A percentile compares a stretch with the other conserved stretches of the same genome.
phyloP scores from a whole-genome alignment of 2,329 filamentous ascomycete genomes.

The Beauveria asiatica region DNA sequence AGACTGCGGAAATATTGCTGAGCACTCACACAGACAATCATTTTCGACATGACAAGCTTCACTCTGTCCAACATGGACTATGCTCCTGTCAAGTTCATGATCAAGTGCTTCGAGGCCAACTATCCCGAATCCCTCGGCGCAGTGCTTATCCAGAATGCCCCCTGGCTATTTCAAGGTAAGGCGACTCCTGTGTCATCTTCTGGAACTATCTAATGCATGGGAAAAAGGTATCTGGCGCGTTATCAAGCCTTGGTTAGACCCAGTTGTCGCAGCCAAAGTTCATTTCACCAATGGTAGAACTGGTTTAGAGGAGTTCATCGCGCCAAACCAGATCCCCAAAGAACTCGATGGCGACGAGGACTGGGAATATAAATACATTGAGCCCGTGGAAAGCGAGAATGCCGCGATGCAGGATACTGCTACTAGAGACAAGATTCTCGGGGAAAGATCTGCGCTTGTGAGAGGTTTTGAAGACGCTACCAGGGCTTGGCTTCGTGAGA shows the following conservation, averaged over 20 bases:
- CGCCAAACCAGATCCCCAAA: conserved; percentile 60
- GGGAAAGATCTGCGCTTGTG: conserved; percentile 56
- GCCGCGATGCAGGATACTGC: conserved; percentile 57
- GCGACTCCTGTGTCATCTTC: conserved; percentile 11
- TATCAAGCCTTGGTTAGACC: conserved; percentile 92
- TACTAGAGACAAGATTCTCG: conserved; percentile 55
- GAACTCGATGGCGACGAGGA: conserved; percentile 82
- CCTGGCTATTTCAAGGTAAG: conserved; percentile 88
- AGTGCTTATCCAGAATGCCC: conserved; percentile 89
- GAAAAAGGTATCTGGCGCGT: conserved; percentile 81
- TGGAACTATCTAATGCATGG: conserved; percentile 12
- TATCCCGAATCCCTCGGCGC: conserved; percentile 88
- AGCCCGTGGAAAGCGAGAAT: conserved; percentile 71
- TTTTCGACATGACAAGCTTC: conserved; percentile 96
- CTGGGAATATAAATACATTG: conserved; percentile 75
- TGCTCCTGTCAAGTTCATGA: conserved; percentile 96
- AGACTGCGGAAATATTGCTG: conserved; percentile 14
- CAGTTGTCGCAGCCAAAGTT: conserved; percentile 88
- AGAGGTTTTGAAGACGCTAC: conserved; percentile 68
- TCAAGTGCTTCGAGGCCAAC: conserved; percentile 98
- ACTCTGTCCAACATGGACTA: conserved; percentile 98
- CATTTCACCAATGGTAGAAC: conserved; percentile 79
- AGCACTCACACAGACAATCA: conserved; percentile 54
- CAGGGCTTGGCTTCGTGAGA: conserved; percentile 58
- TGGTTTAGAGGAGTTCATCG: conserved; percentile 72